Conservation (phyloP, 1,139 yeast genomes). For the Pichia sp. region DNA sequence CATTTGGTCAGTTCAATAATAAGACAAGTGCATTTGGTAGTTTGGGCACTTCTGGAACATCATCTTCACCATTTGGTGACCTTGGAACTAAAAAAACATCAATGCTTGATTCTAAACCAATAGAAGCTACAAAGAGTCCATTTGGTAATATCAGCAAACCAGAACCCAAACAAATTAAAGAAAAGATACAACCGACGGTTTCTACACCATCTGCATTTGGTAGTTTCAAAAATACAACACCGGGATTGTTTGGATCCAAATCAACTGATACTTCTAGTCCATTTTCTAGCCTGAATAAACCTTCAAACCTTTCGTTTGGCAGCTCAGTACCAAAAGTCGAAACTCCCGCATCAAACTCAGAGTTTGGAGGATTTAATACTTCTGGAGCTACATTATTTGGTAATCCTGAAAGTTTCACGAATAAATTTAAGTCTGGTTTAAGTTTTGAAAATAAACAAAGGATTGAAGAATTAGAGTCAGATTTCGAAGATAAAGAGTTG, state of each 20-base stretch:
- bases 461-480: constrained; percentile 9
- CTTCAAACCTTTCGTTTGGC: no score
- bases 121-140: background rate
- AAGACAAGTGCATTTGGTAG: background rate
- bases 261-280: background rate
- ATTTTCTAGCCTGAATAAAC: no score
- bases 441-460: background rate
- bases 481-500: constrained; percentile 6
- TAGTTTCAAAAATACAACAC: background rate
- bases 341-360: no score
- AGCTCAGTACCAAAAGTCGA: no score
- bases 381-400: background rate
- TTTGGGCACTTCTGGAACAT: background rate
- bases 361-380: background rate
- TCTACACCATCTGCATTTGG: background rate
- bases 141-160: background rate
- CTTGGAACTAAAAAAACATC: no score
- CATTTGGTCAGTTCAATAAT: constrained; percentile 6
- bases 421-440: background rate
- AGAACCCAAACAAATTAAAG: background rate
- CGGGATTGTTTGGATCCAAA: background rate
- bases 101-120: no score
- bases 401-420: background rate
- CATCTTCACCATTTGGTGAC: constrained; percentile 1
- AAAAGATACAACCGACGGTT: no score